phyloP scores from a whole-genome alignment of 78 protist genomes.

The Pigoraptor vietnamica region DNA sequence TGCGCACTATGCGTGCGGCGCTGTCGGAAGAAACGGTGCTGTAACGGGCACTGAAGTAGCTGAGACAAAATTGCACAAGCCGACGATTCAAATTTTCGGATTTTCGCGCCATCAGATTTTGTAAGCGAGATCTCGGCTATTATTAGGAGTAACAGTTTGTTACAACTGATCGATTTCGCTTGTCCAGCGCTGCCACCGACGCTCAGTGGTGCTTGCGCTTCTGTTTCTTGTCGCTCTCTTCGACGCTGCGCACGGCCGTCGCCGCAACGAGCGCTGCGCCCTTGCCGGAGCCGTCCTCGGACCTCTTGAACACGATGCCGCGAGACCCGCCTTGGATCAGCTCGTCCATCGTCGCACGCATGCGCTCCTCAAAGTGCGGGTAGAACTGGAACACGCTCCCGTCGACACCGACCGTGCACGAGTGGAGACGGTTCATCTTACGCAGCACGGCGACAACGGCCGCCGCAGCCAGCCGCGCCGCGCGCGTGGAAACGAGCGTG shows the following conservation, averaged over 20 bases:
- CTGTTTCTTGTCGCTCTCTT: too few species aligned
- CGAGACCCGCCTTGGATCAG: background rate
- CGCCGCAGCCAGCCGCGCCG: constrained; percentile 30
- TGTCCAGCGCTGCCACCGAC: too few species aligned
- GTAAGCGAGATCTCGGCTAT: too few species aligned
- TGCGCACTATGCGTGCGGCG: too few species aligned
- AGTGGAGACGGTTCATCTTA: background rate
- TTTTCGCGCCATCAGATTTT: too few species aligned
- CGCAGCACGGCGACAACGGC: constrained; percentile 11
- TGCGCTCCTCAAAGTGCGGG: constrained; percentile 7
- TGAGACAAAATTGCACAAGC: too few species aligned
- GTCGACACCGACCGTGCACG: constrained; percentile 31
- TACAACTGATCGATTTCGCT: too few species aligned
- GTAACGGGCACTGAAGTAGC: too few species aligned
- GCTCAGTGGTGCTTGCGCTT: too few species aligned
- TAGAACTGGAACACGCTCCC: constrained; percentile 31
- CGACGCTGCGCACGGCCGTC: background rate
- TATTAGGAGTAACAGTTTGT: too few species aligned
- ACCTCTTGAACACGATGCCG: background rate
- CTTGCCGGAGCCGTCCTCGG: background rate
- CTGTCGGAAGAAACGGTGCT: too few species aligned
- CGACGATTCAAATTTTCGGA: too few species aligned
- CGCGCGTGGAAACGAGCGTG: constrained; percentile 16
- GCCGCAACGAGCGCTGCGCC: background rate
- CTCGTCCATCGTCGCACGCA: background rate